Evolutionary conservation across 345 rosid species (phyloP), one percentile per base, ranked within the genome.

Genomic region (Populus nigra): DNA sequence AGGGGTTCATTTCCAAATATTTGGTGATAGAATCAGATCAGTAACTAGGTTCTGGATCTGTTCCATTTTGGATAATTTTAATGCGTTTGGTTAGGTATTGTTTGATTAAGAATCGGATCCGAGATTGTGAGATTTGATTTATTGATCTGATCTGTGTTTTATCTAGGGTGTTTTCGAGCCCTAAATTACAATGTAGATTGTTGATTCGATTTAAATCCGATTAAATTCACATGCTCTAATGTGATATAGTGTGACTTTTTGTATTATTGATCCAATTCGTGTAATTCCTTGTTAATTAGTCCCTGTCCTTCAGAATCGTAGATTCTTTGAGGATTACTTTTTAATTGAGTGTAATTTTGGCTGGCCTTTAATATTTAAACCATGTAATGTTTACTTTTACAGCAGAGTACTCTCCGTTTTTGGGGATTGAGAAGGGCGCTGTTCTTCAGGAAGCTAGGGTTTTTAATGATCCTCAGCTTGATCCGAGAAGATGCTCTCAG

Each of bases 371-470:
- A 71, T 45, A 43, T 73, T 36, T 33, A 63, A 39, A 57, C 25
- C 68, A 39, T 71, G 74, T 41, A 50, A 76, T 45, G 70, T 65
- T 72, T 67, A 59, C 70, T 80, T 38, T 72, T 74, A 81, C 86
- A 91, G 98, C 90, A 41, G 99, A 96, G 68, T 96, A 88, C 87
- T 93, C 98, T 76, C 99, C 99, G 0, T 96, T 93, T 82, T 45
- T 90, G 81, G 99, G 99, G 71, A 92, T 96, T 31, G 99, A 96
- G 90, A 96, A 96, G 81, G 98, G 99, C 25, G 98, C 98, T 5
- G 98, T 93, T 66, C 98, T 96, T 82, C 99, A 96, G 84, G 99
- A 96, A 82, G 96, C 96, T 74, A 90, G 99, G 85, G 95, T 96
- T 81, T 96, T 96, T 84, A 93, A 96, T 79, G 99, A 96, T 29